Evolutionary conservation across 169 alveolate species (phyloP).

Genomic region (Plasmodium malariae): DNA sequence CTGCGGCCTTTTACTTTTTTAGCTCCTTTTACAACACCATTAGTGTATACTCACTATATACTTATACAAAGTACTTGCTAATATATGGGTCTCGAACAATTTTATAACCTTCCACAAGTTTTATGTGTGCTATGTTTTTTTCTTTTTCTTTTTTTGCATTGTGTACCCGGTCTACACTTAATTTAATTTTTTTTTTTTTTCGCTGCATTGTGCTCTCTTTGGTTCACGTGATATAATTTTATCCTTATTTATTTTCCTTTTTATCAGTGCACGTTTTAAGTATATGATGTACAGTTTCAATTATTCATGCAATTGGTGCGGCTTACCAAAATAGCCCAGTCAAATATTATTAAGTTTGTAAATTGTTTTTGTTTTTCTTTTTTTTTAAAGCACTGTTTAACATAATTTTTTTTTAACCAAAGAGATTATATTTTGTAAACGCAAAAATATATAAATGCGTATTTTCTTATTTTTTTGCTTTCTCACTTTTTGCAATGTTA

Average conservation of each 20-base stretch:
- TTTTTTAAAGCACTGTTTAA: slow-evolving; percentile 25
- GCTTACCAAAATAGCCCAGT: not conserved
- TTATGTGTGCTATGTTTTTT: not conserved
- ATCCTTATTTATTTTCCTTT: not conserved
- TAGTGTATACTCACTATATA: too few relatives aligned
- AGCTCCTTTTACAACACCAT: too few relatives aligned
- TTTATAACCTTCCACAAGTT: not conserved
- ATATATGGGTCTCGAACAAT: too few relatives aligned
- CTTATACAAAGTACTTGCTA: too few relatives aligned
- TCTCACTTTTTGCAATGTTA: not conserved
- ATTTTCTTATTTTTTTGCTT: not conserved
- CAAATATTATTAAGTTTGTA: slow-evolving; percentile 32
- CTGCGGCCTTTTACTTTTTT: too few relatives aligned
- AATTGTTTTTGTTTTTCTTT: slow-evolving; percentile 16
- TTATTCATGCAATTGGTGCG: not conserved
- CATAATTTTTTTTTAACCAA: slow-evolving; percentile 12
- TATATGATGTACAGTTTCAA: slow-evolving; percentile 7
- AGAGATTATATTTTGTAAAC: too few relatives aligned
- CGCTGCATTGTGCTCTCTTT: too few relatives aligned
- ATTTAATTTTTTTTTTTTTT: not conserved
- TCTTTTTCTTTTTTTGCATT: not conserved
- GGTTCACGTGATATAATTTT: not conserved
- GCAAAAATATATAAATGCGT: too few relatives aligned
- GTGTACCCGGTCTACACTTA: not conserved
- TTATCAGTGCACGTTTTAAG: slow-evolving; percentile 1